A percentile compares a stretch with the other conserved stretches of the same genome.
phyloP scores from a whole-genome alignment of 345 rosid species.

The Ceriops decandra region DNA sequence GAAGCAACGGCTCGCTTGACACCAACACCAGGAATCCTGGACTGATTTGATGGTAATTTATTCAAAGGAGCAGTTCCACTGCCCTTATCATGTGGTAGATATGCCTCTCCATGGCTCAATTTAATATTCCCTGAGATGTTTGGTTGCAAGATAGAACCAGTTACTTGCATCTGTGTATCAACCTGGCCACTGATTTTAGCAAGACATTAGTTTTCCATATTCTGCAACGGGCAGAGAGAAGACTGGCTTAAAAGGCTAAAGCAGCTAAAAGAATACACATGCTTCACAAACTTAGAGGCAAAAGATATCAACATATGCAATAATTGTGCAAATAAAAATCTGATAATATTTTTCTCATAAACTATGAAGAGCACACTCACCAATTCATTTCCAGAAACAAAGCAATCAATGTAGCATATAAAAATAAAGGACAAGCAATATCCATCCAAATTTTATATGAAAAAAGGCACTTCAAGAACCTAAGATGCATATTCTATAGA shows the following conservation, averaged over 20 bases:
- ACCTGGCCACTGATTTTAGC: slow-evolving; percentile 85
- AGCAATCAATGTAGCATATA: background rate
- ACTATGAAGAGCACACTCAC: too few relatives aligned
- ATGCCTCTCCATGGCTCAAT: slow-evolving; percentile 97
- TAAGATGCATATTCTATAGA: slow-evolving; percentile 1
- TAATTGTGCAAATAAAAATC: too few relatives aligned
- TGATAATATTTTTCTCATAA: too few relatives aligned
- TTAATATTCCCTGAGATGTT: slow-evolving; percentile 89
- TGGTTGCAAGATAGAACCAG: slow-evolving; percentile 94
- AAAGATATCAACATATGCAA: too few relatives aligned
- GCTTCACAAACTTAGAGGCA: too few relatives aligned
- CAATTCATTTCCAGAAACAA: background rate
- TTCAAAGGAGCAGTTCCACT: slow-evolving; percentile 66
- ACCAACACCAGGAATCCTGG: slow-evolving; percentile 60
- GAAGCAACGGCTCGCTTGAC: slow-evolving; percentile 81
- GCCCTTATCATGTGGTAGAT: slow-evolving; percentile 95
- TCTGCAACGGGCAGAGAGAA: background rate
- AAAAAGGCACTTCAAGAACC: background rate
- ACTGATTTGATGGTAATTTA: slow-evolving; percentile 67
- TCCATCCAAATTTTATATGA: background rate
- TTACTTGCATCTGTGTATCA: slow-evolving; percentile 81
- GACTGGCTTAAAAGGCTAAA: background rate
- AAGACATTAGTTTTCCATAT: slow-evolving; percentile 9
- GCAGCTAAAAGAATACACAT: too few relatives aligned
- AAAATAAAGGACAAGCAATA: background rate